A percentile compares a stretch with the other conserved stretches of the same genome.
Conservation (phyloP, 768 basidiomycete genomes). For the Flagelloscypha sp. region DNA sequence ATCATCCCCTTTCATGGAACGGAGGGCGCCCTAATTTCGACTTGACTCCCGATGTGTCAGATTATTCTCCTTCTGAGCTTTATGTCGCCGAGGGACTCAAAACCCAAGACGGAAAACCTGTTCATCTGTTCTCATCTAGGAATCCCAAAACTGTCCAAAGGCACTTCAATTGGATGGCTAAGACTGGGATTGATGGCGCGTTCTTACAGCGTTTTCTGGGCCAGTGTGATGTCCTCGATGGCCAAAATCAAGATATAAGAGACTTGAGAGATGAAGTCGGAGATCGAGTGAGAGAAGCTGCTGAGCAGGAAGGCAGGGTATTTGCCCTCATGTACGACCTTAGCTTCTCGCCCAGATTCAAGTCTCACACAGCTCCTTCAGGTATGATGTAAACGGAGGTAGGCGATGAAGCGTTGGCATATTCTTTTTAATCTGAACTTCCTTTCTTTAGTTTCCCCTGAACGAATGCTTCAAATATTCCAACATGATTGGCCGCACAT, state of each 20-base stretch:
- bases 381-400: slow-evolving; percentile 93
- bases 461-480: slow-evolving; percentile 57
- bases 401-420: too few relatives aligned
- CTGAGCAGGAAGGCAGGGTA: slow-evolving; percentile 72
- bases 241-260: slow-evolving; percentile 47
- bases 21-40: slow-evolving; percentile 71
- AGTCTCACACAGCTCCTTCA: slow-evolving; percentile 18
- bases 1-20: slow-evolving; percentile 52
- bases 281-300: slow-evolving; percentile 62
- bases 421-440: too few relatives aligned
- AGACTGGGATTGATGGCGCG: slow-evolving; percentile 71
- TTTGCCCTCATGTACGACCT: slow-evolving; percentile 73
- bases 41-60: slow-evolving; percentile 72
- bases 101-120: slow-evolving; percentile 46
- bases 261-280: slow-evolving; percentile 67
- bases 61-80: slow-evolving; percentile 63
- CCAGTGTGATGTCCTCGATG: slow-evolving; percentile 50
- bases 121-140: slow-evolving; percentile 71
- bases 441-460: slow-evolving; percentile 63
- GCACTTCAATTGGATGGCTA: slow-evolving; percentile 82
- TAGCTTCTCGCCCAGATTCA: slow-evolving; percentile 3
- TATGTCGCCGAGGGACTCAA: slow-evolving; percentile 62
- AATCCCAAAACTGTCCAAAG: slow-evolving; percentile 65
- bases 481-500: slow-evolving; percentile 73
- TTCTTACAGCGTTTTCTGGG: slow-evolving; percentile 75